These are phyloP conservation scores for Quercus aquifolioides DNA, from an alignment of 306 rosid species.

Conservation along the genomic window DNA sequence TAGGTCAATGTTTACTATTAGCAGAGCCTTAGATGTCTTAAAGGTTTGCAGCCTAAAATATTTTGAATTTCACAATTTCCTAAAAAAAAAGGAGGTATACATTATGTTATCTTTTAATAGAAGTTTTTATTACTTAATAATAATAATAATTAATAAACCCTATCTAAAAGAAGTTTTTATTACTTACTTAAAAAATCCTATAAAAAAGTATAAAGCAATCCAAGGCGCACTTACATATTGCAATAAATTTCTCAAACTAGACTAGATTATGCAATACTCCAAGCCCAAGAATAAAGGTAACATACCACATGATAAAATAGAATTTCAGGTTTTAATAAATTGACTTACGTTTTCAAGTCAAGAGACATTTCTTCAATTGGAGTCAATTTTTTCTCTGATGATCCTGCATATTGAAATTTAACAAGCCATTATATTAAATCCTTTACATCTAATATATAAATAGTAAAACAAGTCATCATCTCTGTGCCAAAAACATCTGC, in stretches of 20 bases:
- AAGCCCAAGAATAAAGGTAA: not conserved
- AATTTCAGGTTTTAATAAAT: slow-evolving; percentile 13
- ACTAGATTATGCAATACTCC: not conserved
- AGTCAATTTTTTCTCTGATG: slow-evolving; percentile 58
- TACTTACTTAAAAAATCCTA: not conserved
- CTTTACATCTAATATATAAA: not conserved
- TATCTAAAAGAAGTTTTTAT: too few species aligned
- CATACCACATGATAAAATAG: slow-evolving; percentile 2
- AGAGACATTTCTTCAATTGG: slow-evolving; percentile 73
- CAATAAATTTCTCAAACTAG: not conserved
- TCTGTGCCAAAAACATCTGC: not conserved
- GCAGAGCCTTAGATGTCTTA: not conserved
- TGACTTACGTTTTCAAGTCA: slow-evolving; percentile 87
- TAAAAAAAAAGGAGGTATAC: not conserved
- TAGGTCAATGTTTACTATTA: not conserved
- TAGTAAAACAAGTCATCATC: slow-evolving; percentile 4
- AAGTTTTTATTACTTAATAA: not conserved
- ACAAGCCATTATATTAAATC: not conserved
- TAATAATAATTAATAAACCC: too few species aligned
- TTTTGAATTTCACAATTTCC: not conserved
- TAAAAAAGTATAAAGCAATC: not conserved
- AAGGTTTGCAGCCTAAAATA: not conserved
- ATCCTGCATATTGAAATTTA: slow-evolving; percentile 47
- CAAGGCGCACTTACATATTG: not conserved
- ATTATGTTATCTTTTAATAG: not conserved